These are phyloP conservation scores for Myxozyma sirexii DNA, from an alignment of 805 yeast genomes.

Conservation along the genomic window DNA sequence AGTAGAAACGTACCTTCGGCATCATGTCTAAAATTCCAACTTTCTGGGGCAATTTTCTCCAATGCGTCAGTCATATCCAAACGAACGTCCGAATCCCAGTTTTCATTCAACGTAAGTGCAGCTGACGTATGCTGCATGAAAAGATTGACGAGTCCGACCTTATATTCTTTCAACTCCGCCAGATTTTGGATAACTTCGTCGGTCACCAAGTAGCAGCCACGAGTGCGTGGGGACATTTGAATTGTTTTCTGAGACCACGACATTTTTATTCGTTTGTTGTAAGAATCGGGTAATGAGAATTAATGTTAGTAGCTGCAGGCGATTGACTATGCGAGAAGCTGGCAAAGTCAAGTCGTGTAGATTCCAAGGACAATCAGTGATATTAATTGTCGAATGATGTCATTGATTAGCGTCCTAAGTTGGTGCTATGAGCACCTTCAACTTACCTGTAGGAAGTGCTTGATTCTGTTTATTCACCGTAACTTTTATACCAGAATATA, in stretches of 20 bases:
- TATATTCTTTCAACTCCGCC: conserved; percentile 62
- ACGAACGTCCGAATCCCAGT: conserved; percentile 78
- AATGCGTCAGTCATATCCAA: conserved; percentile 65
- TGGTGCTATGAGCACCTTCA: no score
- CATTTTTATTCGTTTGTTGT: conserved; percentile 3
- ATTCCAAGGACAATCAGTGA: no score
- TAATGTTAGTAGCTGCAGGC: no score
- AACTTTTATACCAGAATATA: no score
- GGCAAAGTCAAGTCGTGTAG: no score
- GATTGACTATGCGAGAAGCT: no score
- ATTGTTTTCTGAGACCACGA: conserved; percentile 33
- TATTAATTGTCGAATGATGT: no score
- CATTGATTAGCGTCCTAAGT: neutral
- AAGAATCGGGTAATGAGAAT: neutral
- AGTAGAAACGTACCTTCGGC: conserved; percentile 61
- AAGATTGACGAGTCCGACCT: conserved; percentile 64
- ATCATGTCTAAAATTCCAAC: conserved; percentile 56
- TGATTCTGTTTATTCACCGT: no score
- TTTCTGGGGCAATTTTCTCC: conserved; percentile 70
- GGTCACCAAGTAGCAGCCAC: conserved; percentile 73
- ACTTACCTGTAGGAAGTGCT: neutral
- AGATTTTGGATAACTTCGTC: conserved; percentile 60
- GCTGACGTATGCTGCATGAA: conserved; percentile 82
- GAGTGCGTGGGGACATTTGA: conserved; percentile 49
- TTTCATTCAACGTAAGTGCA: conserved; percentile 74